phyloP scores from a whole-genome alignment of 2,329 filamentous ascomycete species.

The Colletotrichum eremochloae region DNA sequence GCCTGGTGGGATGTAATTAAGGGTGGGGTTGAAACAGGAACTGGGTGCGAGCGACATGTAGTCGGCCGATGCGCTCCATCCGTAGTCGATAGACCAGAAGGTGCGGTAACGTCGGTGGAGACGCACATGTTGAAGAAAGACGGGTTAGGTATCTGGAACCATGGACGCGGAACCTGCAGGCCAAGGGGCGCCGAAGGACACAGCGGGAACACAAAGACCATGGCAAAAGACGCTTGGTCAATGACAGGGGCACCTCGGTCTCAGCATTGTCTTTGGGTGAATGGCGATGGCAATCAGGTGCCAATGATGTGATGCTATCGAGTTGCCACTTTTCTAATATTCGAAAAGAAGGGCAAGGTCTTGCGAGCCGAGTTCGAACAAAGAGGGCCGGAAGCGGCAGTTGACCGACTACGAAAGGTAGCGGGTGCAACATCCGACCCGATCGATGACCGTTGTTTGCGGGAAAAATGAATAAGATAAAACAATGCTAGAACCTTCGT shows the following conservation, averaged over 20 bases:
- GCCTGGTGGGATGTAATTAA: background rate
- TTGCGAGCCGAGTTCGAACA: background rate
- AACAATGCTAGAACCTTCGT: too few species aligned
- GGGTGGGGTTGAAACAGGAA: background rate
- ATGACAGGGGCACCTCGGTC: slow-evolving; percentile 3
- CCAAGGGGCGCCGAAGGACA: background rate
- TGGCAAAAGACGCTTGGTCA: background rate
- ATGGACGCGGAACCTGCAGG: slow-evolving; percentile 21
- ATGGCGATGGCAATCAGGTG: background rate
- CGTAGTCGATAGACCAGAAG: slow-evolving; percentile 8
- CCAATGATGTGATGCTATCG: background rate
- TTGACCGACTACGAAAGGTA: slow-evolving; percentile 4
- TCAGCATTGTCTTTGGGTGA: background rate
- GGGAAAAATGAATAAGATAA: background rate
- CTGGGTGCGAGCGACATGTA: slow-evolving; percentile 1
- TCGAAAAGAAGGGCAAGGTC: background rate
- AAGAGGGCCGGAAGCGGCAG: slow-evolving; percentile 17
- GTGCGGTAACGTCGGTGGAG: background rate
- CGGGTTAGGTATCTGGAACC: slow-evolving; percentile 10
- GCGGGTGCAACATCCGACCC: slow-evolving; percentile 29
- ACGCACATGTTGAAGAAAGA: slow-evolving; percentile 29
- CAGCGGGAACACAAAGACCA: background rate
- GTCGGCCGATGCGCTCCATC: slow-evolving; percentile 16
- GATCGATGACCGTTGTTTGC: slow-evolving; percentile 9
- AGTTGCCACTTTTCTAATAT: background rate